Base-by-base conservation (phyloP, 331 rosid genomes). In the Malus hybrid region DNA sequence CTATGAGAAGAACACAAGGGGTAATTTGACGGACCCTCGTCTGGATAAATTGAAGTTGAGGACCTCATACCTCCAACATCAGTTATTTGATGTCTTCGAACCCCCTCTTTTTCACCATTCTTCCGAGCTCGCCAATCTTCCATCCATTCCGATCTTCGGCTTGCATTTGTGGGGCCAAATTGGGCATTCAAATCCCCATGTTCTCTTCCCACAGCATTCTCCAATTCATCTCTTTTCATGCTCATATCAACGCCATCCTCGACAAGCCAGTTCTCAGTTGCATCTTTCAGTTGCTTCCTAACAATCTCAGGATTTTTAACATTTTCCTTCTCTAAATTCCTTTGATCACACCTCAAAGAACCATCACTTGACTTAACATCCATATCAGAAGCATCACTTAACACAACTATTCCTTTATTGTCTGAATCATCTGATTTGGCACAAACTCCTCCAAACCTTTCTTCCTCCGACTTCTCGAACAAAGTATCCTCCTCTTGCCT, bases 391-490 rank as follows among this genome's bases (percentile, higher is more conserved):
- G 79, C 72, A 76, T 80, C 94, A 69, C 83, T 79, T 55, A 71
- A 70, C 68, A 82, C 87, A 74, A 83, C 84, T 29, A 71, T 66
- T 56, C 83, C 88, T 80, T 80, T 91, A 63, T 87, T 86, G 32
- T 79, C 77, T 24, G 88, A 85, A 84, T 72, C 81, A 39, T 61
- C 92, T 74, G 86, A 75, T 71, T 83, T 74, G n/a, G 76, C 85
- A 66, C 81, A 75, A 84, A 75, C 88, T 58, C 81, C 89, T 63
- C 70, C 86, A 73, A 71, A 81, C 77, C 76, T 79, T 62, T 86
- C 92, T 78, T 92, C 97, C 32, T 89, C 99, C 12, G 89, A 84
- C 33, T 83, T 82, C 82, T 82, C 90, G 46, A 90, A 87, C 74
- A 84, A 72, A 80, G 78, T 66, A 33, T 88, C 93, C 73, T 82